Conservation (phyloP, 2,329 filamentous ascomycete genomes). For the Fusarium sp. region DNA sequence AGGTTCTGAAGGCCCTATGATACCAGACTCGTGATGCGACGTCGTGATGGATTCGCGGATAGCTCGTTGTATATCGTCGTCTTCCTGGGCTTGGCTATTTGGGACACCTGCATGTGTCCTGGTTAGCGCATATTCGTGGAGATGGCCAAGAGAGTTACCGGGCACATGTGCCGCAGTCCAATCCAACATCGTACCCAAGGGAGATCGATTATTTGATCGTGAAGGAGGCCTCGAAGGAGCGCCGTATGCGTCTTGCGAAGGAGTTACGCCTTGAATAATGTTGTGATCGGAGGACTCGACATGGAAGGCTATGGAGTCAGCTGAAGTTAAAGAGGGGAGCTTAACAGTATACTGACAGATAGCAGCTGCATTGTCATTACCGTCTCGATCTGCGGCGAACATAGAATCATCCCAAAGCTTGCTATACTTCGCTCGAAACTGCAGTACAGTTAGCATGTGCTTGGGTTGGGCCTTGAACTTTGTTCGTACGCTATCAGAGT, state of each 20-base stretch:
- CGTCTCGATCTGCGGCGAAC: constrained; percentile 67
- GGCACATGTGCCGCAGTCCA: constrained; percentile 58
- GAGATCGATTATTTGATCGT: constrained; percentile 68
- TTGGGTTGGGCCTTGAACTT: neutral
- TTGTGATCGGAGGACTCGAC: constrained; percentile 64
- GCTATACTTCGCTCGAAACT: constrained; percentile 63
- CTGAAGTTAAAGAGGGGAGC: constrained; percentile 9
- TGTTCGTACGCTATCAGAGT: constrained; percentile 52
- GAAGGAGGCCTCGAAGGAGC: constrained; percentile 74
- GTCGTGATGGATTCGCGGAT: constrained; percentile 64
- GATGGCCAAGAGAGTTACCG: constrained; percentile 52
- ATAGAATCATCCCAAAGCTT: constrained; percentile 66
- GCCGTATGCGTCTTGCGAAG: constrained; percentile 55
- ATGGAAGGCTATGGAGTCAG: constrained; percentile 62
- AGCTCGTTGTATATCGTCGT: constrained; percentile 68
- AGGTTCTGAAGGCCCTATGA: constrained; percentile 56
- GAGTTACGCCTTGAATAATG: constrained; percentile 59
- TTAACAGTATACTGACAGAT: constrained; percentile 55
- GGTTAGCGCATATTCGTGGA: constrained; percentile 43
- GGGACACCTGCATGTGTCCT: constrained; percentile 53
- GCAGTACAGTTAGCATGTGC: constrained; percentile 29
- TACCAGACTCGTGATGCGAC: constrained; percentile 63
- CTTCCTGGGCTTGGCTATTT: constrained; percentile 58
- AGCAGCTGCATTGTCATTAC: constrained; percentile 56
- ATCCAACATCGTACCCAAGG: constrained; percentile 65